Base-by-base conservation (phyloP, 1,284 basidiomycete species). In the Malassezia restricta region DNA sequence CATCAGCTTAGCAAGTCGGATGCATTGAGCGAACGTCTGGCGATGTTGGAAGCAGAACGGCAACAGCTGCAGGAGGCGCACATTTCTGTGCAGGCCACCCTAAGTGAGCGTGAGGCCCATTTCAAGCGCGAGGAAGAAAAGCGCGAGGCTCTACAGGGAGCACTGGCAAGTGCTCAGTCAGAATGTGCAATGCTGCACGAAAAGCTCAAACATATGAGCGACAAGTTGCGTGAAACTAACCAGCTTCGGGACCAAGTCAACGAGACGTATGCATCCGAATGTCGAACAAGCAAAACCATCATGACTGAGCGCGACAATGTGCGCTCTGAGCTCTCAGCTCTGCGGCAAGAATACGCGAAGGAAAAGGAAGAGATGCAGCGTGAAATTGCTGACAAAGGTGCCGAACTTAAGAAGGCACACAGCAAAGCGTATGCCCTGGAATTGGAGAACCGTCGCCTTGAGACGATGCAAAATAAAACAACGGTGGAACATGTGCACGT, bases 401-500 rank as follows among this genome's bases (percentile, higher is more conserved):
- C 51, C 8, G 64, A 71, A 40, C 63, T 75, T 8, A 47, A 47
- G 15, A 61, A 63, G 35, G 61, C 62, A 6, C 62, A 71, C 55
- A 55, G 61, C 8, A 64, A 67, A 32, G 57, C 63, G 43, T 59
- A 66, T 30, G 59, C 75, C 79, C 17, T 67, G 59, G 56, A 44
- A 54, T 67, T 58, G 31, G 84, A 87, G 63, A 68, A 63, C 58
- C 57, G 54, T 48, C 65, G 55, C 56, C 66, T 68, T 43, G 64
- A 59, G 49, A 84, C 84, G 6, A 82, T 83, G 69, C 87, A 91
- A 74, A 89, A 96, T 78, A 95, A 92, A 78, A 96, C 89, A 11
- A 94, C 95, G 54, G 90, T 99, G 43, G 92, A 99, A 75, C 94
- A 99, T 68, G 90, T 98, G 17, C 86, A 98, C 65, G 94, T 98